phyloP scores from a whole-genome alignment of 2,329 filamentous ascomycete genomes.

The Aspergillus sp. region DNA sequence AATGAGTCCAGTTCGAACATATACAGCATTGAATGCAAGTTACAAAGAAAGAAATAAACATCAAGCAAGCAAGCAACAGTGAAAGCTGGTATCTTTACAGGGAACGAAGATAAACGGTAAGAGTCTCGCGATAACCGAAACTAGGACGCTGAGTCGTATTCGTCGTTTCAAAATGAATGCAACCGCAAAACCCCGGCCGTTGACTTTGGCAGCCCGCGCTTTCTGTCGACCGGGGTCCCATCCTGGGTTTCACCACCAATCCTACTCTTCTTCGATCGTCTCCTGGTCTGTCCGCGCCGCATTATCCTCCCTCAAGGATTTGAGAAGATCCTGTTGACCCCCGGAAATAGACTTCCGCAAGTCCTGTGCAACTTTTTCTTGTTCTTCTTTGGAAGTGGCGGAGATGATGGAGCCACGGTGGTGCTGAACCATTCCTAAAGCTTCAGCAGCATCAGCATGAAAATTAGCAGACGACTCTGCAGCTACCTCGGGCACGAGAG shows the following conservation, averaged over 20 bases:
- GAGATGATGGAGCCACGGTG: conserved; percentile 42
- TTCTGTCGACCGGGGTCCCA: neutral
- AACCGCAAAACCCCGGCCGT: neutral
- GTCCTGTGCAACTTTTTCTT: conserved; percentile 38
- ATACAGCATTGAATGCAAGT: conserved; percentile 6
- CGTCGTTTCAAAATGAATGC: conserved; percentile 4
- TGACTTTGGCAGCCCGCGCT: neutral
- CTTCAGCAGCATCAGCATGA: conserved; percentile 38
- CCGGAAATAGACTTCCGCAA: conserved; percentile 41
- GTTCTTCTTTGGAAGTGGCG: conserved; percentile 35
- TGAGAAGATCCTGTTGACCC: conserved; percentile 27
- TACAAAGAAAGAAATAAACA: conserved; percentile 3
- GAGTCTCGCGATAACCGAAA: conserved; percentile 3
- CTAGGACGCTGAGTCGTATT: conserved; percentile 6
- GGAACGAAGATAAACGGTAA: conserved; percentile 9
- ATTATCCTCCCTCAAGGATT: conserved; percentile 33
- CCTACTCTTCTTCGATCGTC: conserved; percentile 27
- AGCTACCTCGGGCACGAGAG: conserved; percentile 37
- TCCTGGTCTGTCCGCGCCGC: conserved; percentile 25
- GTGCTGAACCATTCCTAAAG: conserved; percentile 41
- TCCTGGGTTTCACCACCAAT: conserved; percentile 12
- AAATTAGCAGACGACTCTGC: conserved; percentile 43
- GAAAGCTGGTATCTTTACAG: conserved; percentile 19
- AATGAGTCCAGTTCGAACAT: neutral
- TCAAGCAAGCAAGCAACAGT: conserved; percentile 2